Conservation (phyloP, 2,329 filamentous ascomycete species). For the Bipolaris cookei region DNA sequence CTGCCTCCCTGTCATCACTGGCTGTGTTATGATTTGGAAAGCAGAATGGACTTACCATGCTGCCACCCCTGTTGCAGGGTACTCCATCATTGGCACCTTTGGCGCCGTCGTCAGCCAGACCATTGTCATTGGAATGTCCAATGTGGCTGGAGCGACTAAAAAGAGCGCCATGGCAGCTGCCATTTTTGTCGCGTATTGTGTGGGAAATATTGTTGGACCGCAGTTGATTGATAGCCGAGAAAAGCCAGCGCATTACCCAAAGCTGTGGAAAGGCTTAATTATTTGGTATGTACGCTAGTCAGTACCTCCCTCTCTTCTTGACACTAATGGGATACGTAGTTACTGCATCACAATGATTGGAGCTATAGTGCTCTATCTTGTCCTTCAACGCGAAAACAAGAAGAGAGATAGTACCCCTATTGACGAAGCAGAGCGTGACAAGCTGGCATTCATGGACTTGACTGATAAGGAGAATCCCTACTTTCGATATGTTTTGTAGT, state of each 20-base stretch:
- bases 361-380: constrained; percentile 62
- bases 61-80: constrained; percentile 70
- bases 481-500: constrained; percentile 60
- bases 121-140: constrained; percentile 65
- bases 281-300: constrained; percentile 54
- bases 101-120: constrained; percentile 71
- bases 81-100: constrained; percentile 75
- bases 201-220: constrained; percentile 78
- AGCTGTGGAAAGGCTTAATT: constrained; percentile 73
- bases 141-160: constrained; percentile 78
- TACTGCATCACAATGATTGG: constrained; percentile 72
- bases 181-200: constrained; percentile 77
- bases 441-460: constrained; percentile 55
- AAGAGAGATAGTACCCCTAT: constrained; percentile 60
- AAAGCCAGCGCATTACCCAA: constrained; percentile 70
- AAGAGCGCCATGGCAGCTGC: constrained; percentile 77
- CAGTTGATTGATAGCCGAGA: constrained; percentile 73
- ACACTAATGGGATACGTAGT: constrained; percentile 30
- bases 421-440: constrained; percentile 65
- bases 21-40: constrained; percentile 78
- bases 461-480: constrained; percentile 65
- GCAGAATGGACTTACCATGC: constrained; percentile 67
- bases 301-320: not conserved
- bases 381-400: constrained; percentile 57
- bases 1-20: constrained; percentile 76